Percentiles rank a stretch among this genome's conserved stretches.
Conservation (phyloP, 805 yeast genomes). For the Jamesozyma hellenica region DNA sequence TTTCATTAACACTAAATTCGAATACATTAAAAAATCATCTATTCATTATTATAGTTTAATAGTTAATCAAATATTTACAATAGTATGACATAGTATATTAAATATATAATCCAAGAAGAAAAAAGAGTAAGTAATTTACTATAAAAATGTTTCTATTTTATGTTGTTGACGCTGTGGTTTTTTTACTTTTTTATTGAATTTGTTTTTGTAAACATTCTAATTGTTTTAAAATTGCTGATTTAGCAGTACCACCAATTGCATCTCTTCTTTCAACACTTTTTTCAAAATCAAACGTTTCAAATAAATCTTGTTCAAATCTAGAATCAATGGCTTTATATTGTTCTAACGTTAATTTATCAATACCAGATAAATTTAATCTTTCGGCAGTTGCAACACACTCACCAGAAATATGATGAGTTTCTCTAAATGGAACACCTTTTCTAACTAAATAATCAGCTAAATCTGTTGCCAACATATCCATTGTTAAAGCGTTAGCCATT, state of each 20-base stretch:
- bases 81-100: no score
- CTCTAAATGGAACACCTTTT: conserved; percentile 98
- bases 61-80: no score
- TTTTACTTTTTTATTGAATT: conserved; percentile 10
- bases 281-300: conserved; percentile 82
- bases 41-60: no score
- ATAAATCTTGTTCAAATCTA: conserved; percentile 74
- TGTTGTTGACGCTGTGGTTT: background rate
- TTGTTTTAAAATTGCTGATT: conserved; percentile 75
- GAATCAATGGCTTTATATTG: conserved; percentile 74
- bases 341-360: conserved; percentile 68
- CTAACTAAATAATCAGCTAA: conserved; percentile 95
- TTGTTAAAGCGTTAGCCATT: conserved; percentile 84
- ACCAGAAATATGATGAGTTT: conserved; percentile 97
- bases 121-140: no score
- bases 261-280: conserved; percentile 91
- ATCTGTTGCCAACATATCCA: conserved; percentile 99
- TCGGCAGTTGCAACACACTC: conserved; percentile 93
- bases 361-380: conserved; percentile 63
- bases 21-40: no score
- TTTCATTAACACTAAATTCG: no score
- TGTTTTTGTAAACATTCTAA: conserved; percentile 32
- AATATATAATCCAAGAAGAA: no score
- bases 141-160: no score
- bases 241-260: conserved; percentile 96